A percentile compares a stretch with the other conserved stretches of the same genome.
phyloP scores from a whole-genome alignment of 2,329 filamentous ascomycete species.

The Pestalotiopsis sp. region DNA sequence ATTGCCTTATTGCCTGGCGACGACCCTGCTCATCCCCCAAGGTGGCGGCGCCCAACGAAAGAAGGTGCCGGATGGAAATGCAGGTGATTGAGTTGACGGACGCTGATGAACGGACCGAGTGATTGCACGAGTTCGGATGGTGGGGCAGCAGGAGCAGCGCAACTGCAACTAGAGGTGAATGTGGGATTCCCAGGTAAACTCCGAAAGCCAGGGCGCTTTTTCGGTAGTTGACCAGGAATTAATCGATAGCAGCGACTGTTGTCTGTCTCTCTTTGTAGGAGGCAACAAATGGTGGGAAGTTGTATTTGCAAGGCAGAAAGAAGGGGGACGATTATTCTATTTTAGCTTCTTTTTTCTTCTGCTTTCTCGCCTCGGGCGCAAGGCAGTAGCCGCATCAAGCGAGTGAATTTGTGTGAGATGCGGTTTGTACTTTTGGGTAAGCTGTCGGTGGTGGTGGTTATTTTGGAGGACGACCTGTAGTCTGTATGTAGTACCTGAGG shows the following conservation, averaged over 20 bases:
- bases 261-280: neutral
- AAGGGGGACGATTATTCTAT: neutral
- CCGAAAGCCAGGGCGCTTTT: neutral
- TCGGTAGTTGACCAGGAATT: neutral
- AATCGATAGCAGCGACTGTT: neutral
- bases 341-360: neutral
- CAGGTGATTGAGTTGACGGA: neutral
- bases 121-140: neutral
- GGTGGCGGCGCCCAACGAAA: neutral
- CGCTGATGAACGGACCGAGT: neutral
- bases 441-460: neutral
- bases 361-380: neutral
- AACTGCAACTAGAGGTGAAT: neutral
- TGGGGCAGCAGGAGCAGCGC: neutral
- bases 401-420: neutral
- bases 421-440: neutral
- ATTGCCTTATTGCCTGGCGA: neutral
- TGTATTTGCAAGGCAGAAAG: neutral
- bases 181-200: neutral
- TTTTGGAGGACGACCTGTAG: neutral
- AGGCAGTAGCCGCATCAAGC: slow-evolving; percentile 8
- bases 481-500: too few species aligned
- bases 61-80: neutral
- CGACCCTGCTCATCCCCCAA: neutral
- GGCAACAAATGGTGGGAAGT: neutral